Conservation (phyloP, 768 basidiomycete genomes). For the Plicaturopsis crispa region DNA sequence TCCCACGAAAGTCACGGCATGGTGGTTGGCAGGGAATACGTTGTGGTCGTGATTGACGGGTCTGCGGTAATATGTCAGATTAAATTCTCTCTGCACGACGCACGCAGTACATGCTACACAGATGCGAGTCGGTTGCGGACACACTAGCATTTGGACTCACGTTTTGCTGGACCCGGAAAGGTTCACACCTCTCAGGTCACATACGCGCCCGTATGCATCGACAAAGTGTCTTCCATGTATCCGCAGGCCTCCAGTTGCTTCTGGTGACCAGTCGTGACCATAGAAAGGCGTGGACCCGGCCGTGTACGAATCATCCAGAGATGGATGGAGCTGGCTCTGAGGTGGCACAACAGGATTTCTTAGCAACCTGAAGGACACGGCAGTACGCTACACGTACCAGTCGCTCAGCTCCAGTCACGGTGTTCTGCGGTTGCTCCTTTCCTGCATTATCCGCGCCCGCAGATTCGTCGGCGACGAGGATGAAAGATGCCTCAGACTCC, state of each 20-base stretch:
- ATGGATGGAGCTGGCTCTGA: slow-evolving; percentile 34
- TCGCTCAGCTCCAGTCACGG: not conserved
- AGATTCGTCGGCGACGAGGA: slow-evolving; percentile 30
- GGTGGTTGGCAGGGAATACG: slow-evolving; percentile 57
- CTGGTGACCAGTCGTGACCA: slow-evolving; percentile 67
- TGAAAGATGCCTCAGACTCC: slow-evolving; percentile 39
- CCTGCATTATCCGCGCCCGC: slow-evolving; percentile 2
- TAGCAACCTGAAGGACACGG: not conserved
- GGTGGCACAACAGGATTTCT: not conserved
- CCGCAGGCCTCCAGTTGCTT: slow-evolving; percentile 49
- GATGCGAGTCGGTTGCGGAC: not conserved
- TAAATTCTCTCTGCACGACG: slow-evolving; percentile 2
- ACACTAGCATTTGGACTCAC: slow-evolving; percentile 32
- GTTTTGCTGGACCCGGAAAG: slow-evolving; percentile 78
- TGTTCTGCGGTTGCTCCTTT: slow-evolving; percentile 2
- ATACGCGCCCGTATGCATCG: slow-evolving; percentile 73
- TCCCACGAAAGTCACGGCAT: slow-evolving; percentile 76
- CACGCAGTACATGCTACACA: slow-evolving; percentile 3
- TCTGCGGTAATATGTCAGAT: slow-evolving; percentile 26
- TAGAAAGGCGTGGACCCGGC: slow-evolving; percentile 44
- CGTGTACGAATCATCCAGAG: slow-evolving; percentile 30
- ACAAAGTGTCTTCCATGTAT: slow-evolving; percentile 76
- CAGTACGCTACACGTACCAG: slow-evolving; percentile 2
- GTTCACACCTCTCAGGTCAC: slow-evolving; percentile 80
- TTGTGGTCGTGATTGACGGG: slow-evolving; percentile 63